Base-by-base conservation (phyloP, 2,329 filamentous ascomycete species). In the Diaporthe vexans region DNA sequence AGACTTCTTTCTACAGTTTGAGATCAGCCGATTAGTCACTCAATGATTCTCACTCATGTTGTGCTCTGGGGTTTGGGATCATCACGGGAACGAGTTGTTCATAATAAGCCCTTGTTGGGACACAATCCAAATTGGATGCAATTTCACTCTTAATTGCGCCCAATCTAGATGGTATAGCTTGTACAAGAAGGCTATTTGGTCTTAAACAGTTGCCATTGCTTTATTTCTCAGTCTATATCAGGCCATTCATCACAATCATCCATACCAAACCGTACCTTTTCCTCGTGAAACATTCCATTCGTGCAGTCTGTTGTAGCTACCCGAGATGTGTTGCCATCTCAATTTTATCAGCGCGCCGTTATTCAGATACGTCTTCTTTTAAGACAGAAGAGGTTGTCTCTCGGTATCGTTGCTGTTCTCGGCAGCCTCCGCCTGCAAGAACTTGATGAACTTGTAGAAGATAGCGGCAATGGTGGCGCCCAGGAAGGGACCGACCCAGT, bases 401-500 rank as follows among this genome's bases (percentile, higher is more conserved):
- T 75, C 73, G 15, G 40, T 40, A 24, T 73, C 73, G 24, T 75
- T 52, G 17, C 29, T 57, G 35, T 58, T 58, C 24, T 75, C 73
- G 26, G 52, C 71, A 51, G 63, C 58, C 40, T 75, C 73, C 11
- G 46, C 46, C 63, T 89, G 84, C 35, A 89, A 81, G 56, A 82
- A 80, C 77, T 87, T 88, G 54, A 90, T 81, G 9, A 86, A 76
- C 70, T 82, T 83, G 80, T 88, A 90, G 29, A 88, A 82, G 21
- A 75, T 79, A 21, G 73, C 73, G 52, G 73, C 73, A 17, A 70
- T n/a, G 13, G 71, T 73, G 8, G 73, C 73, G 15, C 73, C 73
- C 71, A 87, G 79, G 9, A 85, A 80, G 1, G 88, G 88, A 0
- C 88, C 88, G 19, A 89, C 78, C 84, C 86, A 88, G 80, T 87